Evolutionary conservation across 2,329 filamentous ascomycete species (phyloP), one percentile per base, ranked within the genome.

Genomic region (Madurella mycetomatis): DNA sequence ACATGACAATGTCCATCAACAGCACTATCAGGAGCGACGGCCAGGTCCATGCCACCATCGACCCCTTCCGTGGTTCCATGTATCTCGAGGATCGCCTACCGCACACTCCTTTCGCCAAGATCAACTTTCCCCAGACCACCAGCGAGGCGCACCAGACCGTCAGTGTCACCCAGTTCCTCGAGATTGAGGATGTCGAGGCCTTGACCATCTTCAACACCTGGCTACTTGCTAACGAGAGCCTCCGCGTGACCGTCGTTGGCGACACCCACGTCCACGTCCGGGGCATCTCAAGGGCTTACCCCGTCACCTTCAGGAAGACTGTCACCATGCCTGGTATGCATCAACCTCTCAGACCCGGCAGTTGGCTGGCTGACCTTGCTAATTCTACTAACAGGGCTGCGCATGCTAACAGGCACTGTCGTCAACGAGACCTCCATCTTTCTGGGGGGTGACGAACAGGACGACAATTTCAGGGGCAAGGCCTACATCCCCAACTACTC

Each of bases 401-500:
- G 83, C 64, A 72, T 75, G 55, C 81, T 88, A 59, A 65, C 73
- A 41, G 83, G 82, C 48, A 77, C 81, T 48, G 66, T 68, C 31
- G 77, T 85, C 54, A 73, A 69, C 50, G 71, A 81, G 41, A 75
- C 80, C 58, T 69, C 70, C 41, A 76, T 86, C 59, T 67, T 73
- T 34, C 62, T 76, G 17, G 61, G 66, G 30, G 54, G 64, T 13
- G 65, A 74, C 51, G 58, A 65, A 9, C 71, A 77, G 50, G 76
- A 73, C 58, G 75, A 78, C 65, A 88, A 87, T 71, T 85, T 88
- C 70, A 70, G 76, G 49, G 84, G 78, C 61, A 78, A 72, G 13
- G 77, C 79, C 54, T 72, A 73, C 53, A 84, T 88, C 48, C 83
- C 82, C 60, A 89, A 88, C 67, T 77, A 75, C 7, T 86, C 84